Percentiles rank a stretch among this genome's conserved stretches.
phyloP scores from a whole-genome alignment of 129 eudicot species.

The Apium graveolens region DNA sequence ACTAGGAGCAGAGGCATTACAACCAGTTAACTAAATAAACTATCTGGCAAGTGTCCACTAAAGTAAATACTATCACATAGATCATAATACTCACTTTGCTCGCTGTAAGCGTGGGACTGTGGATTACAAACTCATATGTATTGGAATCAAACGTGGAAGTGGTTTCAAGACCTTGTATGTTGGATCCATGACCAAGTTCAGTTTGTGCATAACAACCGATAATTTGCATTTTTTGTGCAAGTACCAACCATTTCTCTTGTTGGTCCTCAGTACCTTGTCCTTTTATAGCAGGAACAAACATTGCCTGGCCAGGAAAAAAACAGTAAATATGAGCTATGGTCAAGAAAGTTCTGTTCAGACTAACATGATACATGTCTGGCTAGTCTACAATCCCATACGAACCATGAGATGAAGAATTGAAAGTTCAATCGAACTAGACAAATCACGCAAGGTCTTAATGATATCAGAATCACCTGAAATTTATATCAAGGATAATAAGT shows the following conservation, averaged over 20 bases:
- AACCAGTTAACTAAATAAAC: not conserved
- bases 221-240: slow-evolving; percentile 91
- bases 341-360: too few relatives aligned
- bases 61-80: not conserved
- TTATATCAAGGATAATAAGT: too few relatives aligned
- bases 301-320: slow-evolving; percentile 38
- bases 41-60: not conserved
- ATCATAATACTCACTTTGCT: slow-evolving; percentile 69
- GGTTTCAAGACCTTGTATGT: slow-evolving; percentile 98
- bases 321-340: not conserved
- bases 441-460: too few relatives aligned
- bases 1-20: not conserved
- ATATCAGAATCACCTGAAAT: too few relatives aligned
- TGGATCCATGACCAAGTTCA: slow-evolving; percentile 99
- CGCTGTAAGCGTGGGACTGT: slow-evolving; percentile 93
- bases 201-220: slow-evolving; percentile 99
- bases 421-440: too few relatives aligned
- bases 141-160: slow-evolving; percentile 93
- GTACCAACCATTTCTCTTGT: slow-evolving; percentile 78
- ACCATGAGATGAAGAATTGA: too few relatives aligned
- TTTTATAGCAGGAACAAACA: slow-evolving; percentile 88
- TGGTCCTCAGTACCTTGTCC: slow-evolving; percentile 98
- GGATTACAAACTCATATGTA: slow-evolving; percentile 75
- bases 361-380: too few relatives aligned
- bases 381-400: too few relatives aligned